Conservation (phyloP, 2,329 filamentous ascomycete genomes). For the Colletotrichum zoysiae region DNA sequence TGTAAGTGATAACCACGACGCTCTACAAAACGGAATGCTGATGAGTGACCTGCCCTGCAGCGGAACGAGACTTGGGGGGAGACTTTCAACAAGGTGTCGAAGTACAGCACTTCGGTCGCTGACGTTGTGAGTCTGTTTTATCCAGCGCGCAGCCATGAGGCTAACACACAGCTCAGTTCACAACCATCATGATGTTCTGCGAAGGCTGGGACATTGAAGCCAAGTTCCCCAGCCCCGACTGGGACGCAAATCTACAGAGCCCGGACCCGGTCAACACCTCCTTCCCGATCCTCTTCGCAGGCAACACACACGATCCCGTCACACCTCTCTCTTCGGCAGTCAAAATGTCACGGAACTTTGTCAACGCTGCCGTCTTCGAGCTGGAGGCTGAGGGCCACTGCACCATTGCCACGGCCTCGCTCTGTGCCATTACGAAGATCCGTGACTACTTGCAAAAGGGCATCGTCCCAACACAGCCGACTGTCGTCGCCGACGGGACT, state of each 20-base stretch:
- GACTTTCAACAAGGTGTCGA: slow-evolving; percentile 48
- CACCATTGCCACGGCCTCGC: slow-evolving; percentile 50
- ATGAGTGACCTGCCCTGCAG: slow-evolving; percentile 35
- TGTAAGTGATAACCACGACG: slow-evolving; percentile 13
- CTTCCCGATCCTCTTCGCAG: slow-evolving; percentile 68
- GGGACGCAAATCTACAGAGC: slow-evolving; percentile 47
- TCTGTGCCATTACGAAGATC: slow-evolving; percentile 52
- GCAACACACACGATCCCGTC: slow-evolving; percentile 70
- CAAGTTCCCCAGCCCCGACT: slow-evolving; percentile 48
- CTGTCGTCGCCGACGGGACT: slow-evolving; percentile 43
- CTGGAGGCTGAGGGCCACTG: slow-evolving; percentile 53
- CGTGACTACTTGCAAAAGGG: slow-evolving; percentile 53
- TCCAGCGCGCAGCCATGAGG: neutral
- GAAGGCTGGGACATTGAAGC: slow-evolving; percentile 52
- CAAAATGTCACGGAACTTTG: slow-evolving; percentile 54
- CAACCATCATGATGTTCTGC: slow-evolving; percentile 50
- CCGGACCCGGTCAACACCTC: slow-evolving; percentile 51
- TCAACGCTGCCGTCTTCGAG: slow-evolving; percentile 53
- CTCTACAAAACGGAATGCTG: neutral
- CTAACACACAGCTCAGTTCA: slow-evolving; percentile 46
- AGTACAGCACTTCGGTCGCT: slow-evolving; percentile 50
- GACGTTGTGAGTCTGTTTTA: slow-evolving; percentile 49
- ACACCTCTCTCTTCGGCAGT: slow-evolving; percentile 65
- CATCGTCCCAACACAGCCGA: slow-evolving; percentile 48
- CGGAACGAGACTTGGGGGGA: slow-evolving; percentile 50